Conservation (phyloP, 2,329 filamentous ascomycete species). For the Colletotrichum navitas region DNA sequence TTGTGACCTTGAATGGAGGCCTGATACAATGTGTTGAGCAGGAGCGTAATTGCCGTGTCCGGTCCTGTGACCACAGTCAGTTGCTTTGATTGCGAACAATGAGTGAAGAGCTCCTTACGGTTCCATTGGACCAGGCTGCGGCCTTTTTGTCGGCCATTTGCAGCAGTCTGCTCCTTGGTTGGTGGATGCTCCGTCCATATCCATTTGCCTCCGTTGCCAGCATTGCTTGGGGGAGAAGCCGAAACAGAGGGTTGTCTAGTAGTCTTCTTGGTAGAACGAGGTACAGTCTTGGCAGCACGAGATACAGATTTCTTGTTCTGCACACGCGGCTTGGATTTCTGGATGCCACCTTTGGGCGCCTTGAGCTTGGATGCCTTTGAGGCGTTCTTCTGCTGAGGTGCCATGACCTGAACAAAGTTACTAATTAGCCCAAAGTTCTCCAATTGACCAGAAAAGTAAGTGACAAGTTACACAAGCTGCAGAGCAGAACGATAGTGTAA, state of each 20-base stretch:
- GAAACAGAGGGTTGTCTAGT: not conserved
- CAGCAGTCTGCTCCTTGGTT: not conserved
- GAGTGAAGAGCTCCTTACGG: not conserved
- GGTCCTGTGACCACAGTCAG: slow-evolving; percentile 50
- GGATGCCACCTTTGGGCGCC: not conserved
- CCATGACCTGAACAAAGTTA: not conserved
- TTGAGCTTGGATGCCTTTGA: not conserved
- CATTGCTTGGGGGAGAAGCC: not conserved
- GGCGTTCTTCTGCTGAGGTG: not conserved
- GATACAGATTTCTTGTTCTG: slow-evolving; percentile 1
- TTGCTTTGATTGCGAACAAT: not conserved
- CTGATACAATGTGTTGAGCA: slow-evolving; percentile 58
- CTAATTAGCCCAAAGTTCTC: not conserved
- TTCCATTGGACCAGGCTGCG: slow-evolving; percentile 16
- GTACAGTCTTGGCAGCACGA: not conserved
- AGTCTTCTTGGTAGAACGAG: not conserved
- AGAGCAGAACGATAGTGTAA: not conserved
- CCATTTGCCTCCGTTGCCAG: not conserved
- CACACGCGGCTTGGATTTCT: not conserved
- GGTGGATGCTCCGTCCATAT: not conserved
- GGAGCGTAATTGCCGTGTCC: slow-evolving; percentile 60
- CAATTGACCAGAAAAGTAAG: not conserved
- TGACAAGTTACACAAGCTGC: not conserved
- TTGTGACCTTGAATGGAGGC: slow-evolving; percentile 49
- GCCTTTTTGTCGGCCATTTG: not conserved